Conservation (phyloP, 1,139 yeast genomes). For the Suhomyces guaymorum region DNA sequence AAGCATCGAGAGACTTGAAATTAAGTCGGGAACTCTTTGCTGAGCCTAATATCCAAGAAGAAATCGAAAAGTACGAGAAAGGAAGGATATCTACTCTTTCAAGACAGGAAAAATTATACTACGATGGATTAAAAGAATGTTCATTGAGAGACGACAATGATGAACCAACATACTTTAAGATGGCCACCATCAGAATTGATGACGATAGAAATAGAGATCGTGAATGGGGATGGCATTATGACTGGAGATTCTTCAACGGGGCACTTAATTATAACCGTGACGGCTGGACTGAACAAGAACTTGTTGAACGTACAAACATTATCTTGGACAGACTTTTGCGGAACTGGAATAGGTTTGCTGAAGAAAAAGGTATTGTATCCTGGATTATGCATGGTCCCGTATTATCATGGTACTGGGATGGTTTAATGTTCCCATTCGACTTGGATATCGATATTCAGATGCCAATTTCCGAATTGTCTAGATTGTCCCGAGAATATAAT, state of each 20-base stretch:
- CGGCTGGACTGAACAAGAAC: conserved; percentile 20
- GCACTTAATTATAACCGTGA: conserved; percentile 19
- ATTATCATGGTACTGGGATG: conserved; percentile 27
- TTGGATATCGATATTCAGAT: conserved; percentile 25
- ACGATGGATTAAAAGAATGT: conserved; percentile 17
- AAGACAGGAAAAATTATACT: conserved; percentile 14
- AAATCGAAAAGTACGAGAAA: conserved; percentile 21
- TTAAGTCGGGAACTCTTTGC: conserved; percentile 25
- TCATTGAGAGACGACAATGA: conserved; percentile 12
- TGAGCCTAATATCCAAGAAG: conserved; percentile 23
- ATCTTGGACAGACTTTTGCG: conserved; percentile 35
- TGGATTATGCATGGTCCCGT: conserved; percentile 27
- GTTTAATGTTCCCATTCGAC: conserved; percentile 25
- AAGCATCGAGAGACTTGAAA: conserved; percentile 20
- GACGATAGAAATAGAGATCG: conserved; percentile 20
- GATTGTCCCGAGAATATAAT: conserved; percentile 19
- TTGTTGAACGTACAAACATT: conserved; percentile 21
- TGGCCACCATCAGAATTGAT: conserved; percentile 19
- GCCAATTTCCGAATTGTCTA: conserved; percentile 21
- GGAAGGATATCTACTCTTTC: conserved; percentile 10
- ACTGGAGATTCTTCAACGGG: conserved; percentile 24
- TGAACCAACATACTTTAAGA: conserved; percentile 22
- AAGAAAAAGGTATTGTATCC: conserved; percentile 34
- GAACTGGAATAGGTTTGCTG: conserved; percentile 38
- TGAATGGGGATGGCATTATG: conserved; percentile 34